A percentile compares a stretch with the other conserved stretches of the same genome.
Evolutionary conservation across 2,329 filamentous ascomycete species (phyloP).

Genomic region (Xylariaceae sp.): DNA sequence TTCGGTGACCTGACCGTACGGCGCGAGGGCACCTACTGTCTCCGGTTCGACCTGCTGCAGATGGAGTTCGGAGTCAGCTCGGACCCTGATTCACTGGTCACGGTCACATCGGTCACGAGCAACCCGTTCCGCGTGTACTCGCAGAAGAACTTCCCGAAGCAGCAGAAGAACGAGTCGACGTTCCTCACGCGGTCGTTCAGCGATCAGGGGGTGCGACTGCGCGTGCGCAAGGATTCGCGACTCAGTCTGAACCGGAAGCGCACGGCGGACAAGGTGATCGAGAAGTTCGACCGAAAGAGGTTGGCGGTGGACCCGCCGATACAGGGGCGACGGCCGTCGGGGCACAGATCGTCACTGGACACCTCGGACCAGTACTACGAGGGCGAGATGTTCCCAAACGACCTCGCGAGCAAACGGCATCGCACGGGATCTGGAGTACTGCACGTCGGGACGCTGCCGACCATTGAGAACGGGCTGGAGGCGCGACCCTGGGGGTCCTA

Average conservation of each 20-base stretch:
- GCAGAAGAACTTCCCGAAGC: constrained; percentile 72
- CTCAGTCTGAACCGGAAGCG: constrained; percentile 47
- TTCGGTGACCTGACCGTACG: constrained; percentile 82
- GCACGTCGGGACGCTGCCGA: constrained; percentile 9
- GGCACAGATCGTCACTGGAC: constrained; percentile 25
- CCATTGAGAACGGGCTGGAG: constrained; percentile 26
- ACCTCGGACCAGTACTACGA: constrained; percentile 26
- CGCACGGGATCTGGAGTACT: constrained; percentile 25
- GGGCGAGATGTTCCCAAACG: constrained; percentile 24
- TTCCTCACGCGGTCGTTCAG: constrained; percentile 75
- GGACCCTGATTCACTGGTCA: constrained; percentile 23
- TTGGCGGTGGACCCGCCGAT: constrained; percentile 14
- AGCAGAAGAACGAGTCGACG: constrained; percentile 61
- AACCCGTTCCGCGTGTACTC: constrained; percentile 62
- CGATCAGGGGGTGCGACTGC: constrained; percentile 78
- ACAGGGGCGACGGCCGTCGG: constrained; percentile 16
- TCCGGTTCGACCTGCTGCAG: constrained; percentile 76
- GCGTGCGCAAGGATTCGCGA: constrained; percentile 77
- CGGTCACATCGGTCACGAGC: constrained; percentile 29
- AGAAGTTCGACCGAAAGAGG: constrained; percentile 23
- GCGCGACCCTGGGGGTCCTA: constrained; percentile 27
- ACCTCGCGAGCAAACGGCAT: constrained; percentile 25
- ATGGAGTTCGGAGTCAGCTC: constrained; percentile 40
- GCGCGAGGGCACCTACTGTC: constrained; percentile 63
- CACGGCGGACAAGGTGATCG: constrained; percentile 28